Conservation (phyloP, 2,329 filamentous ascomycete genomes). For the Cladophialophora bantiana region DNA sequence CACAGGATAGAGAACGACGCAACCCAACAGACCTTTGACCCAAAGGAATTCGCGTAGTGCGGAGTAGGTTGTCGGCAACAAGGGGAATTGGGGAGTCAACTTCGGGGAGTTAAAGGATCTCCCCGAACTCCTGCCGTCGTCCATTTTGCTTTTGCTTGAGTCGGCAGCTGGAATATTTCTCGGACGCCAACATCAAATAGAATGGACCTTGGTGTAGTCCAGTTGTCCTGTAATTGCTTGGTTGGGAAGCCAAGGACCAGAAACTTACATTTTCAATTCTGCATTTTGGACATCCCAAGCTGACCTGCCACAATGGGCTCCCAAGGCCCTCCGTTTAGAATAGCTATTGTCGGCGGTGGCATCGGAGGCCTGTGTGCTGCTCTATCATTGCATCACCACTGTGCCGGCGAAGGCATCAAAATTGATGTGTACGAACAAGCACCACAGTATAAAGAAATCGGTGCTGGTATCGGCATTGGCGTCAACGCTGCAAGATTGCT, state of each 20-base stretch:
- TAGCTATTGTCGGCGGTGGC: slow-evolving; percentile 52
- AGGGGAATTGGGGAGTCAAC: neutral
- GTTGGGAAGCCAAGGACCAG: neutral
- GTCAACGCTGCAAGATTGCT: slow-evolving; percentile 33
- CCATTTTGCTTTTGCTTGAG: neutral
- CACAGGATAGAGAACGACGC: neutral
- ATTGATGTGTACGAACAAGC: slow-evolving; percentile 42
- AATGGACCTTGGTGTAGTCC: neutral
- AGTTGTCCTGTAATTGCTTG: neutral
- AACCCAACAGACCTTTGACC: neutral
- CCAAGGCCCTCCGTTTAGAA: slow-evolving; percentile 31
- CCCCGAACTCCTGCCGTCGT: neutral
- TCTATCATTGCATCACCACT: slow-evolving; percentile 47
- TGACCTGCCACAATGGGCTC: neutral
- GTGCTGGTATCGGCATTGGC: slow-evolving; percentile 36
- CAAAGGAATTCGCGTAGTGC: neutral
- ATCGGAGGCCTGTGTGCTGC: slow-evolving; percentile 50
- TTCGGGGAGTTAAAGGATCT: neutral
- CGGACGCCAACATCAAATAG: neutral
- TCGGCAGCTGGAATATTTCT: neutral
- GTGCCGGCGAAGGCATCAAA: slow-evolving; percentile 35
- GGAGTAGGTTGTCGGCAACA: neutral
- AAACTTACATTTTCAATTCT: neutral
- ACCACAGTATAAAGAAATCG: slow-evolving; percentile 35
- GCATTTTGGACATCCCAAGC: neutral